phyloP scores from a whole-genome alignment of 75 land plant genomes.

The Selaginella tamariscina region DNA sequence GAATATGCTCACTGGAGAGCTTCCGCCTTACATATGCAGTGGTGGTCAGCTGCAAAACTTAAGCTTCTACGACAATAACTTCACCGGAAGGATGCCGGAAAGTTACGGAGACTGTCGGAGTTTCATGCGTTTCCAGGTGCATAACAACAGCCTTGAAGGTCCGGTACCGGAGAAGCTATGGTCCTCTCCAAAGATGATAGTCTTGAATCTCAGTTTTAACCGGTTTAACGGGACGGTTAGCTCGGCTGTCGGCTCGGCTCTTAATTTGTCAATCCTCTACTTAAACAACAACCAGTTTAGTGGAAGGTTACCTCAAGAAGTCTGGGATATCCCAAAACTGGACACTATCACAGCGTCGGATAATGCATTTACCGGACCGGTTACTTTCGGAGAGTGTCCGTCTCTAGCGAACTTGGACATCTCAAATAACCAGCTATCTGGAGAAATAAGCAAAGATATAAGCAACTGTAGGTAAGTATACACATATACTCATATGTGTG shows the following conservation, averaged over 20 bases:
- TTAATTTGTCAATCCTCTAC: background rate
- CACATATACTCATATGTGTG: no score
- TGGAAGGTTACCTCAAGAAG: background rate
- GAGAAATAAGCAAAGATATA: constrained; percentile 43
- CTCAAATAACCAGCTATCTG: constrained; percentile 46
- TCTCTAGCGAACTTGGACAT: constrained; percentile 36
- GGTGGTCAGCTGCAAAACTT: background rate
- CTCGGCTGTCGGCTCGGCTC: background rate
- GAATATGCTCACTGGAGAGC: constrained; percentile 13
- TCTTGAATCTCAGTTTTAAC: background rate
- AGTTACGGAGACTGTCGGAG: background rate
- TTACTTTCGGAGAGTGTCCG: background rate
- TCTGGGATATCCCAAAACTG: constrained; percentile 32
- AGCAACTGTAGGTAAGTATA: constrained; percentile 37
- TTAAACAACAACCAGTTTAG: background rate
- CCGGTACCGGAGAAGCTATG: constrained; percentile 32
- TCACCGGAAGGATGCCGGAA: background rate
- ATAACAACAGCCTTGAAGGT: constrained; percentile 23
- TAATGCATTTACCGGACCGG: background rate
- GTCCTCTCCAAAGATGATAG: constrained; percentile 22
- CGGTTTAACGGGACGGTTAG: background rate
- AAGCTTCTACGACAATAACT: background rate
- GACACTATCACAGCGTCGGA: constrained; percentile 10
- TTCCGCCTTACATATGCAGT: constrained; percentile 2
- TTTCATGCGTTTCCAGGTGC: background rate